These are phyloP conservation scores for Fomitopsis pinicola DNA, from an alignment of 1,284 basidiomycete genomes.

Conservation along the genomic window DNA sequence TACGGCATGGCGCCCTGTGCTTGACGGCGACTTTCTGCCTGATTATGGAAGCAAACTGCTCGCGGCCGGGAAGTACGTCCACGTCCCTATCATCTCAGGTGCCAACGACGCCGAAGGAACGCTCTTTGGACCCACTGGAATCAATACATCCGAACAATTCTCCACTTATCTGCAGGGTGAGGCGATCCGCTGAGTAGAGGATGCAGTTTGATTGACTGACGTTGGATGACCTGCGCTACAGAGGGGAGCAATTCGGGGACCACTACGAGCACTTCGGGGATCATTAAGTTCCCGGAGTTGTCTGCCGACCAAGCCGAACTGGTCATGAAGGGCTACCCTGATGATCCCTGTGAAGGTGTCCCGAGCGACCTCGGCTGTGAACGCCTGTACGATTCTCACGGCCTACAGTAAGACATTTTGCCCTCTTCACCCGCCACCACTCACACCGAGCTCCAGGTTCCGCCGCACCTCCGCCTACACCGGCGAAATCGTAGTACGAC, in stretches of 20 bases:
- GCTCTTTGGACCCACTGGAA: neutral
- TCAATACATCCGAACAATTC: neutral
- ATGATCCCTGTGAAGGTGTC: no score
- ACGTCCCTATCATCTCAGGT: neutral
- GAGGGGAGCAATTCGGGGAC: neutral
- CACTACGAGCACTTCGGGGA: no score
- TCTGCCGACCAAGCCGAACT: no score
- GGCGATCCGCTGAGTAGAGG: neutral
- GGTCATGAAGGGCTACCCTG: no score
- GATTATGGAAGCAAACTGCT: neutral
- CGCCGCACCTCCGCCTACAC: no score
- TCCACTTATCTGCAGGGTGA: neutral
- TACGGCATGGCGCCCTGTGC: neutral
- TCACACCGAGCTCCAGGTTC: no score
- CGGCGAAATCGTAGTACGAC: neutral
- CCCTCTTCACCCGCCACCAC: no score
- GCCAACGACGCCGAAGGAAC: neutral
- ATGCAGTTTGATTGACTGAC: neutral
- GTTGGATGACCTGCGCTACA: neutral
- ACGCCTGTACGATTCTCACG: no score
- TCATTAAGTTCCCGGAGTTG: no score
- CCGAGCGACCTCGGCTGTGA: no score
- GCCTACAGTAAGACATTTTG: no score
- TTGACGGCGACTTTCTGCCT: neutral
- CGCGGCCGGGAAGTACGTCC: neutral